These are phyloP conservation scores for Geotrichum aggregatum DNA, from an alignment of 1,139 yeast species.

Conservation along the genomic window DNA sequence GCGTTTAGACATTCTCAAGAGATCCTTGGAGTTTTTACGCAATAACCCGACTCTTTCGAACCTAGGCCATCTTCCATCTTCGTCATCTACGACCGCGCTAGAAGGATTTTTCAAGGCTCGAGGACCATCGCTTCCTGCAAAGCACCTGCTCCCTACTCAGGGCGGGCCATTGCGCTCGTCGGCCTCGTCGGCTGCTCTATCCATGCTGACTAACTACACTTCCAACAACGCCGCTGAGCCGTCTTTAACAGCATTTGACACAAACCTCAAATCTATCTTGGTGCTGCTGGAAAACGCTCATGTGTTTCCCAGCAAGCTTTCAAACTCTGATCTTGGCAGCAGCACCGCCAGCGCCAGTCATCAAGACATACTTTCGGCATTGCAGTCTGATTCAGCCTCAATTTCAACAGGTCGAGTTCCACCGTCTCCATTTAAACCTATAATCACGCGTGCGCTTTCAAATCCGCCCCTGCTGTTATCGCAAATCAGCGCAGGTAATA, in stretches of 20 bases:
- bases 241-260: constrained; percentile 22
- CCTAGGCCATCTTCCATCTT: constrained; percentile 17
- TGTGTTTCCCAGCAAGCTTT: constrained; percentile 18
- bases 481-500: background rate
- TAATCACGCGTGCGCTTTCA: constrained; percentile 8
- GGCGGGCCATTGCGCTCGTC: constrained; percentile 26
- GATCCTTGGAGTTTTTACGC: constrained; percentile 67
- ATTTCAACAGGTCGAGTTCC: background rate
- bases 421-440: constrained; percentile 10
- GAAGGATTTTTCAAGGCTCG: constrained; percentile 20
- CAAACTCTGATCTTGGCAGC: constrained; percentile 5
- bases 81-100: constrained; percentile 22
- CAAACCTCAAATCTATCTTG: constrained; percentile 26
- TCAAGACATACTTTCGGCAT: constrained; percentile 14
- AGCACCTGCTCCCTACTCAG: constrained; percentile 4
- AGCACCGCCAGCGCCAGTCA: background rate
- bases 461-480: constrained; percentile 18
- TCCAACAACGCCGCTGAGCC: constrained; percentile 21
- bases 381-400: constrained; percentile 9
- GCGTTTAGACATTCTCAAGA: constrained; percentile 65
- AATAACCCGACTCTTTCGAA: constrained; percentile 44
- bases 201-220: constrained; percentile 29
- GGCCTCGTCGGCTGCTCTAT: constrained; percentile 32
- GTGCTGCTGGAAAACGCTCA: constrained; percentile 26
- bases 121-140: background rate